Evolutionary conservation across 2,329 filamentous ascomycete genomes (phyloP).

Genomic region (Phaeophleospora eucalypticola): DNA sequence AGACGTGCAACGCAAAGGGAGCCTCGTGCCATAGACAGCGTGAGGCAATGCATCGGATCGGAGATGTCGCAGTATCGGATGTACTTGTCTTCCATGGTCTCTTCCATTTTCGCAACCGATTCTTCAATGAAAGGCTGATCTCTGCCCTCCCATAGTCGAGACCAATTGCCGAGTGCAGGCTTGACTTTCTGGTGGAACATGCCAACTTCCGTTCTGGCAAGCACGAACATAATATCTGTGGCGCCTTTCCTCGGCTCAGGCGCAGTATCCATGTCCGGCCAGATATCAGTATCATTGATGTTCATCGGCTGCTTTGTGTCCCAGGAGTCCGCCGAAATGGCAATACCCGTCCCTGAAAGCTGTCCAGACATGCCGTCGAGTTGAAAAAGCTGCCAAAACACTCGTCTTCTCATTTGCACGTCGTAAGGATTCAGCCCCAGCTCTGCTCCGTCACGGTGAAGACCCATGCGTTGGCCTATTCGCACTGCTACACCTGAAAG

Average conservation of each 20-base stretch:
- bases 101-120: conserved; percentile 41
- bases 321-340: conserved; percentile 26
- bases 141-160: conserved; percentile 17
- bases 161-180: conserved; percentile 19
- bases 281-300: conserved; percentile 35
- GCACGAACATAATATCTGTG: conserved; percentile 51
- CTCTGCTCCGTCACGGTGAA: conserved; percentile 55
- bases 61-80: conserved; percentile 44
- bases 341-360: conserved; percentile 30
- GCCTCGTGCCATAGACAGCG: conserved; percentile 42
- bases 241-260: conserved; percentile 44
- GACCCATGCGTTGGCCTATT: conserved; percentile 57
- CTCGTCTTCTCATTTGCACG: conserved; percentile 55
- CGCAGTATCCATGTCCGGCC: conserved; percentile 46
- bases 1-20: conserved; percentile 43
- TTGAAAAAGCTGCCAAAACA: conserved; percentile 63
- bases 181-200: conserved; percentile 34
- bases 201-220: conserved; percentile 41
- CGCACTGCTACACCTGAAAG: conserved; percentile 59
- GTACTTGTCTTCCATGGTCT: conserved; percentile 39
- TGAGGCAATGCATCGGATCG: conserved; percentile 42
- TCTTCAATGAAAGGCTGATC: conserved; percentile 19
- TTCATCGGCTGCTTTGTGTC: conserved; percentile 34
- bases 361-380: conserved; percentile 45
- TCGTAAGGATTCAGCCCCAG: conserved; percentile 54